A percentile compares a stretch with the other conserved stretches of the same genome.
Conservation (phyloP, 139 green algal genomes). For the Tetradesmus obliquus region DNA sequence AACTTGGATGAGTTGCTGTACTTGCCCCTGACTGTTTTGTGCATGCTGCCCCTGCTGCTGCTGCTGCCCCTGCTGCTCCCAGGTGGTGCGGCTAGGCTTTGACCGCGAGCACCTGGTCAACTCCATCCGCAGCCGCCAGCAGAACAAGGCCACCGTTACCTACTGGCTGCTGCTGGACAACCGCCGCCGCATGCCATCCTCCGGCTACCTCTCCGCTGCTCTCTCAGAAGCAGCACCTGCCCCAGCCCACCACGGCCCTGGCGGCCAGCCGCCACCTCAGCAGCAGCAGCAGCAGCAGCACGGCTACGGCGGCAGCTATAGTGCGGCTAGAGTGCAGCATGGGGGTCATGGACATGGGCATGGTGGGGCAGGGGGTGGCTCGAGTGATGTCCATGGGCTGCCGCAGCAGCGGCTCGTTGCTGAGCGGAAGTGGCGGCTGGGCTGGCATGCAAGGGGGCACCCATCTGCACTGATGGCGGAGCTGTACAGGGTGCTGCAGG, state of each 20-base stretch:
- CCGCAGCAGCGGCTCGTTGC: conserved; percentile 78
- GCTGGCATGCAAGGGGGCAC: conserved; percentile 75
- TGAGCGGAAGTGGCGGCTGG: conserved; percentile 84
- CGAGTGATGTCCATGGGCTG: background rate
- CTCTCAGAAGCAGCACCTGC: conserved; percentile 63
- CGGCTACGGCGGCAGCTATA: background rate
- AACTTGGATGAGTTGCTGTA: background rate
- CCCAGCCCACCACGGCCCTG: conserved; percentile 2
- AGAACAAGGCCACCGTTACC: conserved; percentile 97
- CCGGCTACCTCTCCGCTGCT: conserved; percentile 71
- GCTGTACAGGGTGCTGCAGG: conserved; percentile 73
- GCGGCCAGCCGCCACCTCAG: background rate
- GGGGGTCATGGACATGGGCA: conserved; percentile 18
- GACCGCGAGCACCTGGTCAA: conserved; percentile 77
- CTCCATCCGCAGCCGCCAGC: conserved; percentile 71
- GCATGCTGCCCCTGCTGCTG: background rate
- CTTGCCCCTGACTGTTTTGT: too few species aligned
- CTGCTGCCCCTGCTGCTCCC: background rate
- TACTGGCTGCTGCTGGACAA: conserved; percentile 97
- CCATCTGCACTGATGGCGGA: conserved; percentile 90
- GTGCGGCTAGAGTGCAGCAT: background rate
- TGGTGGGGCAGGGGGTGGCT: background rate
- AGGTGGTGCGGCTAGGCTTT: conserved; percentile 91
- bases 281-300: conserved; percentile 47
- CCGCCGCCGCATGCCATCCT: conserved; percentile 66